Percentiles rank a stretch among this genome's conserved stretches.
phyloP scores from a whole-genome alignment of 192 early-diverging fungal species.

The Rhizophagus clarus region DNA sequence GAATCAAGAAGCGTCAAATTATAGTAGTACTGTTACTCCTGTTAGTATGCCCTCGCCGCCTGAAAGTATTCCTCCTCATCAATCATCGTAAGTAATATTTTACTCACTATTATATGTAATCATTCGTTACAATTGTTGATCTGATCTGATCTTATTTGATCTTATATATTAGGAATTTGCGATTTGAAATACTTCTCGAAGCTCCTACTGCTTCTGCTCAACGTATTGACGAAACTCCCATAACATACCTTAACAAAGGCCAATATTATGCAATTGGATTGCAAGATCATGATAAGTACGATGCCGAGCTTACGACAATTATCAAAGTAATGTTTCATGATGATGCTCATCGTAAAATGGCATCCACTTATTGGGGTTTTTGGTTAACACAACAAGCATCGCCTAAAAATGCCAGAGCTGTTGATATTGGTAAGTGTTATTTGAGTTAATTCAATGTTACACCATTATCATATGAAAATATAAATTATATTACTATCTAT shows the following conservation, averaged over 20 bases:
- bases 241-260: conserved; percentile 77
- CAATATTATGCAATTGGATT: conserved; percentile 62
- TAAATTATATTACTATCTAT: too few species aligned
- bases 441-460: neutral
- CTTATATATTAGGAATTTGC: conserved; percentile 30
- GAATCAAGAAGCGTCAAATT: conserved; percentile 28
- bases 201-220: conserved; percentile 58
- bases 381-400: conserved; percentile 73
- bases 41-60: conserved; percentile 30
- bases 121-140: neutral
- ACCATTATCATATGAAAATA: neutral
- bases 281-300: conserved; percentile 49
- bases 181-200: conserved; percentile 40
- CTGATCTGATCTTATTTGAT: neutral
- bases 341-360: conserved; percentile 62
- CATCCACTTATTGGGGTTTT: conserved; percentile 69
- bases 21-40: conserved; percentile 13
- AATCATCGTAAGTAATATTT: conserved; percentile 13
- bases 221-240: conserved; percentile 55
- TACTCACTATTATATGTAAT: neutral
- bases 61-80: conserved; percentile 19
- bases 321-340: conserved; percentile 74
- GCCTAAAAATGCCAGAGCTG: conserved; percentile 56
- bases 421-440: conserved; percentile 60
- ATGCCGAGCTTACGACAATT: conserved; percentile 55